Percentiles rank a stretch among this genome's conserved stretches.
These are phyloP conservation scores for Cytospora schulzeri DNA, from an alignment of 2,329 filamentous ascomycete genomes.

Conservation along the genomic window DNA sequence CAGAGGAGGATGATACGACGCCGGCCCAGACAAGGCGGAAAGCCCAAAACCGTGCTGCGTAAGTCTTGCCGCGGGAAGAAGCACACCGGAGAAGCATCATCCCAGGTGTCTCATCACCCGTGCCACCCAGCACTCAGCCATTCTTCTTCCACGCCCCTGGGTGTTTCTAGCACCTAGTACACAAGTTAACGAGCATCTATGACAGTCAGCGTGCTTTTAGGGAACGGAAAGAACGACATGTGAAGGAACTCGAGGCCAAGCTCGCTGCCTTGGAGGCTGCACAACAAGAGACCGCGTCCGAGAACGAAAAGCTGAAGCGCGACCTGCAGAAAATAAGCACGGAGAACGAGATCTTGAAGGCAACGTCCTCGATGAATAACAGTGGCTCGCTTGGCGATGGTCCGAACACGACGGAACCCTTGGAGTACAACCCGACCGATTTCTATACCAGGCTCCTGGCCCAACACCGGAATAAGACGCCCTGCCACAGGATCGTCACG, in stretches of 20 bases:
- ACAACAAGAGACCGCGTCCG: slow-evolving; percentile 70
- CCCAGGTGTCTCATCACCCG: slow-evolving; percentile 1
- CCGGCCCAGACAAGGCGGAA: slow-evolving; percentile 62
- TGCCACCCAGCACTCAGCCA: neutral
- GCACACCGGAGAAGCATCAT: neutral
- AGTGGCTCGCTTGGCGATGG: slow-evolving; percentile 46
- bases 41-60: slow-evolving; percentile 65
- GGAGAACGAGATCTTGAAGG: slow-evolving; percentile 90
- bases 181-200: slow-evolving; percentile 14
- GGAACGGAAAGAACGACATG: slow-evolving; percentile 88
- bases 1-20: slow-evolving; percentile 56
- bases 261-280: slow-evolving; percentile 75
- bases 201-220: slow-evolving; percentile 89
- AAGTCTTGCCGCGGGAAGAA: slow-evolving; percentile 38
- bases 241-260: slow-evolving; percentile 89
- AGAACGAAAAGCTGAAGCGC: slow-evolving; percentile 85
- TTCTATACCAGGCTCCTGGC: slow-evolving; percentile 67
- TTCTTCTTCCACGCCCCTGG: neutral
- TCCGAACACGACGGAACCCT: slow-evolving; percentile 63
- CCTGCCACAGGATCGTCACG: slow-evolving; percentile 69
- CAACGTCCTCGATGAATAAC: slow-evolving; percentile 60
- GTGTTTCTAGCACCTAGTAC: neutral
- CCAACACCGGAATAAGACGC: slow-evolving; percentile 63
- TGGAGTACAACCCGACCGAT: slow-evolving; percentile 72
- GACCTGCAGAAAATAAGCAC: slow-evolving; percentile 82